Evolutionary conservation across 768 basidiomycete genomes (phyloP).

Genomic region (Xerocomus spinulosus): DNA sequence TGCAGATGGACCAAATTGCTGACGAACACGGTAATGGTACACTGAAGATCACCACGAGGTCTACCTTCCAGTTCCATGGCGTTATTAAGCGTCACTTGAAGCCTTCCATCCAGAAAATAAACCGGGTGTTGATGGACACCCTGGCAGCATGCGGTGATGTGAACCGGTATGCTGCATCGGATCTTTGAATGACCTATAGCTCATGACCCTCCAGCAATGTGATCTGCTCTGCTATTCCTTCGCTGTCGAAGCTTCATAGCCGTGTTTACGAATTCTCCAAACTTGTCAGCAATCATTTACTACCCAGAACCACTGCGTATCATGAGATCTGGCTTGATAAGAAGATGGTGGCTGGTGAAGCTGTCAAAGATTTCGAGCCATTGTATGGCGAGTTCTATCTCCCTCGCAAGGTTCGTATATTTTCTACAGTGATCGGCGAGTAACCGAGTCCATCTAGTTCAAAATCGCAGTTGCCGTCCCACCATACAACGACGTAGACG

Average conservation of each 20-base stretch:
- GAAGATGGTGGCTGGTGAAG: slow-evolving; percentile 91
- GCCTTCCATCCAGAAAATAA: slow-evolving; percentile 94
- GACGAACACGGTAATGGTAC: slow-evolving; percentile 93
- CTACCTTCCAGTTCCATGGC: slow-evolving; percentile 99
- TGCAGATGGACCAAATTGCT: slow-evolving; percentile 92
- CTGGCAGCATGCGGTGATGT: slow-evolving; percentile 98
- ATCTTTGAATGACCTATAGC: neutral
- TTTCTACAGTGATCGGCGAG: neutral
- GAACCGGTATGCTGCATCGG: slow-evolving; percentile 56
- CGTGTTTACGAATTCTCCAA: slow-evolving; percentile 84
- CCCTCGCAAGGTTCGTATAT: slow-evolving; percentile 73
- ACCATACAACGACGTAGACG: slow-evolving; percentile 93
- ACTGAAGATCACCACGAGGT: slow-evolving; percentile 95
- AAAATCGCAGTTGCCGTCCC: slow-evolving; percentile 97
- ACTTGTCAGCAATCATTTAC: slow-evolving; percentile 75
- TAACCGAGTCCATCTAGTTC: slow-evolving; percentile 51
- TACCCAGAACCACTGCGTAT: slow-evolving; percentile 90
- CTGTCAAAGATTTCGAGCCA: slow-evolving; percentile 91
- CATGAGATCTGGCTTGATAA: slow-evolving; percentile 99
- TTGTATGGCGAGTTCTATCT: slow-evolving; percentile 98
- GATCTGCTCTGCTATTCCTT: slow-evolving; percentile 86
- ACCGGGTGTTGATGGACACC: slow-evolving; percentile 85
- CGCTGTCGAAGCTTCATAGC: slow-evolving; percentile 79
- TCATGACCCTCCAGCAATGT: slow-evolving; percentile 59
- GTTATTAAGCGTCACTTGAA: slow-evolving; percentile 97